Base-by-base conservation (phyloP, 352 stramenopile species). In the Globisporangium recalcitrans region DNA sequence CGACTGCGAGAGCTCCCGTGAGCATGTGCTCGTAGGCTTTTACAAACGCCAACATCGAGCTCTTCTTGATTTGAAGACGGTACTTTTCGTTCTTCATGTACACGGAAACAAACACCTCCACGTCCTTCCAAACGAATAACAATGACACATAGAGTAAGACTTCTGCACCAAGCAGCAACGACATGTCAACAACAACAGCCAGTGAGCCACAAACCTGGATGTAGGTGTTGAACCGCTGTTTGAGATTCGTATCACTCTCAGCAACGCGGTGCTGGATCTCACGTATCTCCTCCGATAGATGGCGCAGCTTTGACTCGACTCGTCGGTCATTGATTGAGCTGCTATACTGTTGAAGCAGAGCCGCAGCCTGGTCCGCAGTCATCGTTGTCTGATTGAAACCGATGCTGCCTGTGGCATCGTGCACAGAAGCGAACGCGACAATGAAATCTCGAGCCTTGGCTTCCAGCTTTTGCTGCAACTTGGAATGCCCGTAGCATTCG, bases 71-170 rank as follows among this genome's bases (percentile, higher is more conserved):
- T 66, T 94, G 82, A 10, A 94, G 71, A 1, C 82, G 80, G 48
- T 90, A 91, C 56, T 91, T 92, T 57, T 94, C 85, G 59, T 94
- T 94, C 67, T 92, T 92, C 81, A 91, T 91, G 56, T 78, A 90
- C 5, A 74, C 73, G 3, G 82, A 92, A 26, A 92, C 79, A 56
- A 87, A 78, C 7, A 87, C 70, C 32, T 90, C 79, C 40, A 92
- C 75, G 57, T 94, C 81, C 85, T 94, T 49, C 7, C 36, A 42
- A 8, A 61, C 10, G 10, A 21, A 48, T 22, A 49, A 58, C 51
- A 46, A 31, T 31, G n/a, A 46, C 52, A 8, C n/a, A 32, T 31
- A 31, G 52, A 52, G 54, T 44, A 9, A 56, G 21, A 46, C 19
- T 3, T 9, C 24, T 3, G 19, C 44, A 44, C 24, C 42, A 26